phyloP scores from a whole-genome alignment of 2,329 filamentous ascomycete genomes.

The Microcyclospora tardicrescens region DNA sequence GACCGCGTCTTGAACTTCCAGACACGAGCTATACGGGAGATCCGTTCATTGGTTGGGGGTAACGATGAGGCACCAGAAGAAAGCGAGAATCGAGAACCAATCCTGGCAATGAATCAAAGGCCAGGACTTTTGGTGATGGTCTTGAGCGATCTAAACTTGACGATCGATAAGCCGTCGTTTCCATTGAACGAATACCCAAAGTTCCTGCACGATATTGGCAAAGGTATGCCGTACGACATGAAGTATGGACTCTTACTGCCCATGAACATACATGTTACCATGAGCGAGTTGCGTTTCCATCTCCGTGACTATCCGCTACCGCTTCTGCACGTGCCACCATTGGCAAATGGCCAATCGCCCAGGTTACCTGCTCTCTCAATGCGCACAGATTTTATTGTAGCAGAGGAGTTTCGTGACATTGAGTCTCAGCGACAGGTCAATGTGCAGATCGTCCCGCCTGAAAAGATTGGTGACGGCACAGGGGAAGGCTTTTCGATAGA shows the following conservation, averaged over 20 bases:
- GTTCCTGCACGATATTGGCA: constrained; percentile 82
- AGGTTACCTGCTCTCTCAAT: constrained; percentile 71
- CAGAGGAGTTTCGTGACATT: constrained; percentile 74
- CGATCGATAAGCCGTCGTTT: constrained; percentile 87
- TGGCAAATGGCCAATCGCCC: constrained; percentile 67
- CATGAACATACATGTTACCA: constrained; percentile 76
- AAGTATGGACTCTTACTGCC: constrained; percentile 81
- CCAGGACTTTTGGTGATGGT: constrained; percentile 70
- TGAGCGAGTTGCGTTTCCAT: constrained; percentile 78
- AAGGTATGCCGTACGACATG: constrained; percentile 88
- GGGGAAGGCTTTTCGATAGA: constrained; percentile 66
- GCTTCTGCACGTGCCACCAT: constrained; percentile 73
- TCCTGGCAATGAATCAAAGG: constrained; percentile 72
- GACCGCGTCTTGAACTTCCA: constrained; percentile 60
- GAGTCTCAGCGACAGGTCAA: constrained; percentile 69
- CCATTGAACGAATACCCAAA: constrained; percentile 66
- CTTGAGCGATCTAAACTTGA: constrained; percentile 72
- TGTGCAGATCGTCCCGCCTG: constrained; percentile 71
- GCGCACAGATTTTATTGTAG: constrained; percentile 85
- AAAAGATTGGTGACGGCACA: constrained; percentile 41
- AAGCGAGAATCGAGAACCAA: constrained; percentile 66
- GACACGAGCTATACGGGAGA: constrained; percentile 61
- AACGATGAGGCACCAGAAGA: constrained; percentile 70
- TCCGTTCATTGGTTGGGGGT: constrained; percentile 71
- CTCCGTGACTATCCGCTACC: constrained; percentile 90